These are phyloP conservation scores for Penicillium turbatum DNA, from an alignment of 495 filamentous ascomycete genomes.

Conservation along the genomic window DNA sequence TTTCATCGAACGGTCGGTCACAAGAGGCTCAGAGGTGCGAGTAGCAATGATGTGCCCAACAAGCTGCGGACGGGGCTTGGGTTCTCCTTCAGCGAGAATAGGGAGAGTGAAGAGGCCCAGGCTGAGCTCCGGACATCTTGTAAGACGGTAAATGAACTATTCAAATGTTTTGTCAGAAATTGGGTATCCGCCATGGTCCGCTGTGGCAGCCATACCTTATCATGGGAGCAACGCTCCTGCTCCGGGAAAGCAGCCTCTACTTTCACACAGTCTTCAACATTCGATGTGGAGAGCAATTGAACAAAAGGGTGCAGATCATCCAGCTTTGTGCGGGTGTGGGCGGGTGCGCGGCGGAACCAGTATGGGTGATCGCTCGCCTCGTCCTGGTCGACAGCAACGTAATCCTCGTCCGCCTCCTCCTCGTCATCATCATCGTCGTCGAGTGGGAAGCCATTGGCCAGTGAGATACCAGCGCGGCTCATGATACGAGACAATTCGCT, in stretches of 20 bases:
- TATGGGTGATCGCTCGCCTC: constrained; percentile 42
- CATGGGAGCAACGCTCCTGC: constrained; percentile 65
- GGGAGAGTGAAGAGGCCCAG: constrained; percentile 71
- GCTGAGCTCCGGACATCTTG: constrained; percentile 70
- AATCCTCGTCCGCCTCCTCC: constrained; percentile 43
- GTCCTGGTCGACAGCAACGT: constrained; percentile 42
- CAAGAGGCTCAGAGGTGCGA: constrained; percentile 51
- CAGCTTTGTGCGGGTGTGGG: constrained; percentile 39
- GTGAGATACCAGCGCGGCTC: constrained; percentile 28
- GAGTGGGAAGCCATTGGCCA: constrained; percentile 36
- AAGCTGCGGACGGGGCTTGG: constrained; percentile 52
- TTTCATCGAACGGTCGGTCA: constrained; percentile 77
- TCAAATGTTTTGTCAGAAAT: constrained; percentile 10
- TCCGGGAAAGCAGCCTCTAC: constrained; percentile 77
- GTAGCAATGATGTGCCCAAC: constrained; percentile 80
- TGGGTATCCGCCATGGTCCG: neutral
- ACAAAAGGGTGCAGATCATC: constrained; percentile 63
- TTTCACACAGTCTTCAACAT: constrained; percentile 70
- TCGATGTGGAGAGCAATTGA: constrained; percentile 64
- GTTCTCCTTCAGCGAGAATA: constrained; percentile 39
- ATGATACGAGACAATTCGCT: constrained; percentile 34
- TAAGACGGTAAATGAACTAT: constrained; percentile 80
- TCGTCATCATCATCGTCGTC: constrained; percentile 40
- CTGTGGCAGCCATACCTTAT: constrained; percentile 61
- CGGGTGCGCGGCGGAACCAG: constrained; percentile 42